Conservation (phyloP, 129 eudicot species). For the Artemisia annua region DNA sequence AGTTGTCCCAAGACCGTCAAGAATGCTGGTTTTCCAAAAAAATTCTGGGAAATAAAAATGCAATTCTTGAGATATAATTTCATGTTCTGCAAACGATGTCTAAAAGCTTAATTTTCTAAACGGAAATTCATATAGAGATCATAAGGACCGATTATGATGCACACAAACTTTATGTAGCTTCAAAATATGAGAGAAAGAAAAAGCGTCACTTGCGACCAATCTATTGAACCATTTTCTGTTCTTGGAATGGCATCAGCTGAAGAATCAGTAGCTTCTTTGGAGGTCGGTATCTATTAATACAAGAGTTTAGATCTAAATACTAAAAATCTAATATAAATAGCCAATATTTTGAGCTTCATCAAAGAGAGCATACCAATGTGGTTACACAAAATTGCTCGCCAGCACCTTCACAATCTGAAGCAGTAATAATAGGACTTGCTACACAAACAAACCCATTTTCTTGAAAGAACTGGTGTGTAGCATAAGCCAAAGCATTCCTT, state of each 20-base stretch:
- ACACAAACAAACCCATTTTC: conserved; percentile 98
- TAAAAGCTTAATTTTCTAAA: not conserved
- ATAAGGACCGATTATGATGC: no score
- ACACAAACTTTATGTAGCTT: no score
- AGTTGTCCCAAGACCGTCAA: conserved; percentile 98
- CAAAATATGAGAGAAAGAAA: not conserved
- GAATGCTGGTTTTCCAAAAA: conserved; percentile 94
- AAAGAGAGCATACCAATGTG: conserved; percentile 63
- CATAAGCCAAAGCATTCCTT: conserved; percentile 88
- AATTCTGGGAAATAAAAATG: conserved; percentile 71
- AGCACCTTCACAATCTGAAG: conserved; percentile 99
- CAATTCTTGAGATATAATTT: not conserved
- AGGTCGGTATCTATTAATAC: conserved; percentile 71
- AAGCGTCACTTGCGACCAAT: conserved; percentile 89
- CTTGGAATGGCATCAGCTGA: conserved; percentile 63
- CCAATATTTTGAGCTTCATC: not conserved
- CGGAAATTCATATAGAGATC: not conserved
- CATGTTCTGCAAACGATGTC: conserved; percentile 1
- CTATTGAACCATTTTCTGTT: conserved; percentile 71
- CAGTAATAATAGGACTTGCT: conserved; percentile 95
- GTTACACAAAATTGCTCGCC: conserved; percentile 99
- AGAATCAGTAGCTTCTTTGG: conserved; percentile 65
- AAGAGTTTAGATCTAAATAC: not conserved
- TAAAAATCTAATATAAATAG: not conserved
- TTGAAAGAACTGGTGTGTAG: conserved; percentile 93